Conservation (phyloP, 202 grass and related monocot species). For the Setaria viridis region DNA sequence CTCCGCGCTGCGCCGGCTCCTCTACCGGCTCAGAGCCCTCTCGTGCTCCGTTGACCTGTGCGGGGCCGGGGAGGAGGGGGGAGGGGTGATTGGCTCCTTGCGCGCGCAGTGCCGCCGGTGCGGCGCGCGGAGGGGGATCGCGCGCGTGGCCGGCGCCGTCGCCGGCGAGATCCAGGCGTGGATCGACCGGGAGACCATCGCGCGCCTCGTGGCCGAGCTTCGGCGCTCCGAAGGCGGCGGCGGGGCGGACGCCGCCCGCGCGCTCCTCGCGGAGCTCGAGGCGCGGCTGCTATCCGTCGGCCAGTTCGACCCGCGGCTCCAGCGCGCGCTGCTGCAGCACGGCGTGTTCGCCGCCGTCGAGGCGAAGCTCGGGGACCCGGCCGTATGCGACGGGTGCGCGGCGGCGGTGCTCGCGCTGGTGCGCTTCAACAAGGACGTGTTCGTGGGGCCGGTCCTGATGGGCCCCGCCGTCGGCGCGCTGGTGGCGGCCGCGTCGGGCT, state of each 20-base stretch:
- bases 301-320: constrained; percentile 73
- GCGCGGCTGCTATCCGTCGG: constrained; percentile 44
- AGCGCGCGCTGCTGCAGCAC: constrained; percentile 67
- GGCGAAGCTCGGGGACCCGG: constrained; percentile 47
- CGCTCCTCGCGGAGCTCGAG: constrained; percentile 56
- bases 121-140: constrained; percentile 18
- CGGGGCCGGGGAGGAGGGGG: background rate
- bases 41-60: background rate
- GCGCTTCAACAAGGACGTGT: constrained; percentile 93
- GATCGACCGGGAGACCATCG: constrained; percentile 67
- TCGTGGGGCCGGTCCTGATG: constrained; percentile 81
- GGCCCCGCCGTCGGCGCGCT: constrained; percentile 67
- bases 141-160: constrained; percentile 52
- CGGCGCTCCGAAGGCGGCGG: background rate
- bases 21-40: constrained; percentile 48
- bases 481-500: constrained; percentile 41
- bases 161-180: constrained; percentile 71
- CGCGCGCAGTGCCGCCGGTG: constrained; percentile 30
- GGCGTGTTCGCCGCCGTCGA: constrained; percentile 68
- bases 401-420: constrained; percentile 67
- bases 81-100: background rate
- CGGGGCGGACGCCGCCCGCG: constrained; percentile 29
- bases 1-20: constrained; percentile 33
- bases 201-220: constrained; percentile 66
- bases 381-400: constrained; percentile 62